A percentile compares a stretch with the other conserved stretches of the same genome.
Evolutionary conservation across 768 basidiomycete genomes (phyloP).

Genomic region (Brasilioporus rufonigricans): DNA sequence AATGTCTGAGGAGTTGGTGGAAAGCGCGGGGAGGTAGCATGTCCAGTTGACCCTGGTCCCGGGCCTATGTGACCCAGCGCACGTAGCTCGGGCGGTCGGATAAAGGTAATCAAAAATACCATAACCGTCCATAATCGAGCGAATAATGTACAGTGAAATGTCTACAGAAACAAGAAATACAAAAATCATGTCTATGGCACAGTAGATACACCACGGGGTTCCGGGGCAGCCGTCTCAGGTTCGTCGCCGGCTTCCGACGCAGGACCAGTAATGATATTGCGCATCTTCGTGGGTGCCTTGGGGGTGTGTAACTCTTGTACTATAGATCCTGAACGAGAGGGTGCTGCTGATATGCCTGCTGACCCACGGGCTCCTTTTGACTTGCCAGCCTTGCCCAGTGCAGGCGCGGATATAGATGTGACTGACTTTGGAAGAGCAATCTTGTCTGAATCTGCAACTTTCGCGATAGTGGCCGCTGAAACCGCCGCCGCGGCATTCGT

Average conservation of each 20-base stretch:
- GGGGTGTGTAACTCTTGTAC: slow-evolving; percentile 44
- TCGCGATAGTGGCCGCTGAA: slow-evolving; percentile 28
- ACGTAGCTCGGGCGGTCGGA: neutral
- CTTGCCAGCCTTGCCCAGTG: slow-evolving; percentile 39
- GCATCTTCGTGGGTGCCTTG: slow-evolving; percentile 64
- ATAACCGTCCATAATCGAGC: neutral
- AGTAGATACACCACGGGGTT: slow-evolving; percentile 16
- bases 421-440: slow-evolving; percentile 36
- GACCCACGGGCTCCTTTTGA: slow-evolving; percentile 35
- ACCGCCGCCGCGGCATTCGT: slow-evolving; percentile 36
- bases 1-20: neutral
- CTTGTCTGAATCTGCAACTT: slow-evolving; percentile 28
- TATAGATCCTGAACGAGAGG: slow-evolving; percentile 57
- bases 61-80: no score
- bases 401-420: slow-evolving; percentile 48
- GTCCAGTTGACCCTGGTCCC: neutral
- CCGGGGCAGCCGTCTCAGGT: slow-evolving; percentile 36
- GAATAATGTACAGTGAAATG: slow-evolving; percentile 8
- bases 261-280: slow-evolving; percentile 54
- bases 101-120: slow-evolving; percentile 9
- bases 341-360: slow-evolving; percentile 48
- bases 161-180: slow-evolving; percentile 4
- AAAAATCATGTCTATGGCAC: slow-evolving; percentile 15
- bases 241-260: slow-evolving; percentile 50
- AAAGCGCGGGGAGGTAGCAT: slow-evolving; percentile 4